Evolutionary conservation across 2,329 filamentous ascomycete genomes (phyloP).

Genomic region (Aspergillus alliaceus): DNA sequence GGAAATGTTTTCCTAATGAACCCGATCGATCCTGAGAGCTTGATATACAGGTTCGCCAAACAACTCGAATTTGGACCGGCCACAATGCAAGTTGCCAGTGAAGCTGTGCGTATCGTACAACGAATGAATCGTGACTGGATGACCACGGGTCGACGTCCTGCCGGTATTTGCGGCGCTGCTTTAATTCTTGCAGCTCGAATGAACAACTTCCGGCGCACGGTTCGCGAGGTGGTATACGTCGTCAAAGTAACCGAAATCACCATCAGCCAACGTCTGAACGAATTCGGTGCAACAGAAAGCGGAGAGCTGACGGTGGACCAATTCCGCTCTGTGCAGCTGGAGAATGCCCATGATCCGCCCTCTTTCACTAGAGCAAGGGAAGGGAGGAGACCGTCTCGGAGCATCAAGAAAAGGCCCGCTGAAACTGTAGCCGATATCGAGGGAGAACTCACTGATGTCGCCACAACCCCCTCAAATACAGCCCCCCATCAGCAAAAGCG

Average conservation of each 20-base stretch:
- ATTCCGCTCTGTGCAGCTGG: conserved; percentile 60
- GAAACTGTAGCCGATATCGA: conserved; percentile 45
- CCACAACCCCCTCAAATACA: conserved; percentile 3
- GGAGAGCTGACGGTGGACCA: conserved; percentile 84
- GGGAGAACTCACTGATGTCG: conserved; percentile 43
- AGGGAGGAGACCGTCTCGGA: conserved; percentile 56
- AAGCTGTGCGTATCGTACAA: conserved; percentile 82
- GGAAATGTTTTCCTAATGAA: conserved; percentile 67
- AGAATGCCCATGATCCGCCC: conserved; percentile 77
- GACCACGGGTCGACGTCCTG: conserved; percentile 87
- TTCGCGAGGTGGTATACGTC: conserved; percentile 94
- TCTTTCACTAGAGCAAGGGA: conserved; percentile 64
- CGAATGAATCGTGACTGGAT: conserved; percentile 99
- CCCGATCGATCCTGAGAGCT: conserved; percentile 79
- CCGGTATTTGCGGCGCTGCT: conserved; percentile 90
- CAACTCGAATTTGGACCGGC: conserved; percentile 87
- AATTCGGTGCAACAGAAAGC: conserved; percentile 85
- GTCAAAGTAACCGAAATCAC: conserved; percentile 95
- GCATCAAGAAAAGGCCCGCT: conserved; percentile 30
- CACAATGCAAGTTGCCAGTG: conserved; percentile 80
- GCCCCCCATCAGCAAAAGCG: conserved; percentile 37
- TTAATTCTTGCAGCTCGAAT: conserved; percentile 93
- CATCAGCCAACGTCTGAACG: conserved; percentile 84
- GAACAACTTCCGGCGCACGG: conserved; percentile 94
- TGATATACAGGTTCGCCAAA: conserved; percentile 87